Base-by-base conservation (phyloP, 2,329 filamentous ascomycete genomes). In the Cladorrhinum sp. region DNA sequence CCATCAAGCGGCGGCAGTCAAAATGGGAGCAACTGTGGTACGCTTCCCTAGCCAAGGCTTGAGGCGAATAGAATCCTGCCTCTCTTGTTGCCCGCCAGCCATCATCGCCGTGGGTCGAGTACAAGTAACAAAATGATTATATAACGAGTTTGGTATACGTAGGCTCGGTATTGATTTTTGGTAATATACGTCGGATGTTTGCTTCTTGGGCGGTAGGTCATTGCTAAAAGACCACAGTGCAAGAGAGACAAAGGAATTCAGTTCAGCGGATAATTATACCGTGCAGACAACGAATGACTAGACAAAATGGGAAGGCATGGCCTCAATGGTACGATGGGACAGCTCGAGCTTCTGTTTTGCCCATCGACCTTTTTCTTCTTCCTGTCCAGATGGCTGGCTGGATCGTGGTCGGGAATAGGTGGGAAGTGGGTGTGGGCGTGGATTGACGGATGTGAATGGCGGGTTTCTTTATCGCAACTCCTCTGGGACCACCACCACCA, bases 41-140 rank as follows among this genome's bases (percentile, higher is more conserved):
- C 41, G 41, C 41, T 45, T 45, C n/a, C 55, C 48, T 27, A 60
- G 57, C 52, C 57, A 48, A 58, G 23, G 7, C 13, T 18, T 27
- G 13, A 50, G 52, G 36, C 16, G 48, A 55, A 50, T 57, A 38
- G 45, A 60, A 58, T 57, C 58, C 50, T 41, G 57, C 24, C 48
- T 58, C 54, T 60, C 29, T 29, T 55, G 20, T 51, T 49, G 20
- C 24, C 54, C 36, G 25, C 27, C 27, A 48, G 32, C 52, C 48
- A 38, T 27, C 48, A 18, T 50, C 45, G 45, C 10, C 48, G 48
- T 16, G 16, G n/a, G n/a, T n/a, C n/a, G n/a, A n/a, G n/a, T 32
- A 32, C 29, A 32, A 32, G 29, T 32, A 32, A n/a, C n/a, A n/a
- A 20, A 50, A 10, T 23, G 48, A 50, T 13, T 13, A 36, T 13